phyloP scores from a whole-genome alignment of 2,329 filamentous ascomycete genomes.

The Penicillium rolfsii region DNA sequence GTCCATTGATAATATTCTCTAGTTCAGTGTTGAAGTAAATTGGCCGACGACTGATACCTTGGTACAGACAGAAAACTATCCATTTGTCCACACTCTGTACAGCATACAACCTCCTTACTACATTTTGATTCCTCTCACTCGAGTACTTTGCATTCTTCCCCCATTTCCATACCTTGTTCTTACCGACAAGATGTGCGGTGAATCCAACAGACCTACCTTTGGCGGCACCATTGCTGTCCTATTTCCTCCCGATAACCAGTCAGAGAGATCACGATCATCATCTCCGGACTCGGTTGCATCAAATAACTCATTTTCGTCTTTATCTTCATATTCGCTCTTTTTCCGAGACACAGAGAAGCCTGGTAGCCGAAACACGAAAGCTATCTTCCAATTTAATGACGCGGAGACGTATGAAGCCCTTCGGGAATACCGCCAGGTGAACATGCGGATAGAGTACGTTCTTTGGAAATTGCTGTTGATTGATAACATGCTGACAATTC shows the following conservation, averaged over 20 bases:
- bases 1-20: neutral
- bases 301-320: slow-evolving; percentile 18
- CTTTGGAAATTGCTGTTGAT: neutral
- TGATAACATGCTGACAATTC: neutral
- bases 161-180: slow-evolving; percentile 2
- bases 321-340: slow-evolving; percentile 37
- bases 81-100: neutral
- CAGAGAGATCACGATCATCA: slow-evolving; percentile 23
- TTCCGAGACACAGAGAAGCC: slow-evolving; percentile 29
- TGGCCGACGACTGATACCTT: neutral
- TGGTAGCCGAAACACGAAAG: slow-evolving; percentile 23
- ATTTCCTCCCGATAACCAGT: slow-evolving; percentile 26
- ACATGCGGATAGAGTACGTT: slow-evolving; percentile 42
- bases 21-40: slow-evolving; percentile 3
- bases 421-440: slow-evolving; percentile 24
- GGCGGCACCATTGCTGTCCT: slow-evolving; percentile 42
- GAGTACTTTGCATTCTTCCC: neutral
- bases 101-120: neutral
- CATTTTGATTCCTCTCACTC: neutral
- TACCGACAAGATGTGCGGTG: slow-evolving; percentile 52
- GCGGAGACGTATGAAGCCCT: slow-evolving; percentile 27
- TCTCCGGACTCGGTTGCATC: slow-evolving; percentile 28
- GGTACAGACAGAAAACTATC: neutral
- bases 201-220: slow-evolving; percentile 53
- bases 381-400: slow-evolving; percentile 35